A percentile compares a stretch with the other conserved stretches of the same genome.
phyloP scores from a whole-genome alignment of 2,329 filamentous ascomycete species.

The Aspergillus ustus region DNA sequence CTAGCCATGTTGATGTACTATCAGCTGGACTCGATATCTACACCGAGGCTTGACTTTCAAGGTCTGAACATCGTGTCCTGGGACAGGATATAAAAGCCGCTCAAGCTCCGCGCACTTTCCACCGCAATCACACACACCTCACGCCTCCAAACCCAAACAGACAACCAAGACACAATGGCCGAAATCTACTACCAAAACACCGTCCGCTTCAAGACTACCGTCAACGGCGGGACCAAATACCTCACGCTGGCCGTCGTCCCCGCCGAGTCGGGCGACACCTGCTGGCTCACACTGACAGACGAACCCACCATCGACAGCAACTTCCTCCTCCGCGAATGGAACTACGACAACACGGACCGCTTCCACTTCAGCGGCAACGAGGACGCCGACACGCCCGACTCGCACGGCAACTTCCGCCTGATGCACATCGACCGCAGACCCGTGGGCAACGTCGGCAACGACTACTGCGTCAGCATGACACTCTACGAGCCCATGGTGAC shows the following conservation, averaged over 20 bases:
- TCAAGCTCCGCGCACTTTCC: background rate
- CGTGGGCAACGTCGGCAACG: background rate
- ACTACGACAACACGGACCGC: background rate
- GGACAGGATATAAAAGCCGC: background rate
- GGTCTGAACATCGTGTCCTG: background rate
- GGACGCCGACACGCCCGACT: background rate
- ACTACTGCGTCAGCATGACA: background rate
- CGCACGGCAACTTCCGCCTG: background rate
- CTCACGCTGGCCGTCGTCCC: background rate
- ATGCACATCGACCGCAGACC: background rate
- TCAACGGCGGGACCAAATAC: background rate
- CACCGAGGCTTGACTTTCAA: background rate
- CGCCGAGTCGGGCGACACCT: background rate
- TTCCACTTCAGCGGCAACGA: background rate
- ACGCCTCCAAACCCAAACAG: background rate
- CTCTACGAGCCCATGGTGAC: background rate
- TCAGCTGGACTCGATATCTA: background rate
- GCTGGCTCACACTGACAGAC: conserved; percentile 1
- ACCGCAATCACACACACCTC: background rate
- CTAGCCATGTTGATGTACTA: background rate
- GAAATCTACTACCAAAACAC: background rate
- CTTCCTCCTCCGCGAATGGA: conserved; percentile 1
- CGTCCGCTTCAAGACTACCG: background rate
- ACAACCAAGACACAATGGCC: background rate
- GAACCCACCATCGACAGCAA: background rate